Base-by-base conservation (phyloP, 768 basidiomycete species). In the Lepiota brunneoincarnata region DNA sequence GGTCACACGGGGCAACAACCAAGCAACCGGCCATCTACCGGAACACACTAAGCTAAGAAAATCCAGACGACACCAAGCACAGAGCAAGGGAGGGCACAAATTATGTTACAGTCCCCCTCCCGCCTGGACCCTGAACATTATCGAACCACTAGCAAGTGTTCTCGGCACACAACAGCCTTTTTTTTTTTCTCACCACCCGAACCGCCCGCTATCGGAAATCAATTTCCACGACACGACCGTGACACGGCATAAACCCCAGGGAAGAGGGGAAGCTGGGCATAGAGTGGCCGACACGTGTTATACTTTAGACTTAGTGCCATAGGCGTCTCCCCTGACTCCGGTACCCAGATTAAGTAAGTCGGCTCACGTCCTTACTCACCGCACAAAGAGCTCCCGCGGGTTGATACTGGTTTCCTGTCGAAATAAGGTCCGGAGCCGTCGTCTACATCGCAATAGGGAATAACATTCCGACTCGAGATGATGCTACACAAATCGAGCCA, bases 221-320 rank as follows among this genome's bases (percentile, higher is more conserved):
- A 47, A 40, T 40, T 48, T 54, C 53, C 39, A 47, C 46, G 53
- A 35, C 20, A 6, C n/a, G 53, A 10, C 28, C 26, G 31, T 14
- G 20, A 24, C 23, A 36, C 31, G 31, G 31, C 31, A 10, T 10
- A 31, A 31, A 31, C 31, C 7, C 31, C 31, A 31, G 31, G 31
- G 31, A 31, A 31, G 7, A 4, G 31, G 31, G 31, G 24, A 37
- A 7, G 26, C 43, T 23, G 24, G 17, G 21, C n/a, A 40, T 48
- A 23, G 52, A 54, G 38, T 35, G 45, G 45, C 20, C 24, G 40
- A 24, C 45, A 48, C 53, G 45, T 54, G 53, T 21, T 38, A 18
- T 10, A 18, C 28, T 47, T 31, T 31, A 18, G 26, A 31, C 28
- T 47, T 47, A 28, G 18, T 47, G 31, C 20, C 11, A 38, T n/a